Conservation (phyloP, 169 alveolate genomes). For the Plasmodium coatneyi region DNA sequence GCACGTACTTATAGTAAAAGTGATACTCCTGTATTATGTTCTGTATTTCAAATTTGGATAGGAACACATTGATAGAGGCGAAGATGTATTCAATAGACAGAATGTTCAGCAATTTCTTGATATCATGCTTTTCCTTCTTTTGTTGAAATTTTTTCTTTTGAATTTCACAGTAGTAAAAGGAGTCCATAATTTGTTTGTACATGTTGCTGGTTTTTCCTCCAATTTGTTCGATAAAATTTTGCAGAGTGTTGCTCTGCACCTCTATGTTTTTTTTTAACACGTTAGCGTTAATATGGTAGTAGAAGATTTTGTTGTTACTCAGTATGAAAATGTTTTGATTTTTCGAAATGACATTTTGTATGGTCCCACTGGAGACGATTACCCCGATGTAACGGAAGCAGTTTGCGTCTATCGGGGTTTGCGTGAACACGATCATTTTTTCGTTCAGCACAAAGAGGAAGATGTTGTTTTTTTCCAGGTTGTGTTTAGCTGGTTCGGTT, state of each 20-base stretch:
- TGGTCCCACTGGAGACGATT: slow-evolving; percentile 47
- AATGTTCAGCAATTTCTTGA: slow-evolving; percentile 49
- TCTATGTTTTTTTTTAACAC: slow-evolving; percentile 29
- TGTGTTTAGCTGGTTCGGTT: background rate
- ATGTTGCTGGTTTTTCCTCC: slow-evolving; percentile 48
- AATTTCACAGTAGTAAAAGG: slow-evolving; percentile 75
- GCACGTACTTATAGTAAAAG: slow-evolving; percentile 70
- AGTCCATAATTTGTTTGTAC: slow-evolving; percentile 59
- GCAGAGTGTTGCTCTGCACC: slow-evolving; percentile 43
- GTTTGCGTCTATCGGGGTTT: slow-evolving; percentile 51
- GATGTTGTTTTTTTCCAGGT: slow-evolving; percentile 40
- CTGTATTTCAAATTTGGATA: slow-evolving; percentile 73
- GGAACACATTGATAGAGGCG: slow-evolving; percentile 67
- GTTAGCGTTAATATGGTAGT: slow-evolving; percentile 20
- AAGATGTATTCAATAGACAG: slow-evolving; percentile 70
- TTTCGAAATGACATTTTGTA: slow-evolving; percentile 36
- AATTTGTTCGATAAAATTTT: slow-evolving; percentile 64
- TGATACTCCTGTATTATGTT: slow-evolving; percentile 74
- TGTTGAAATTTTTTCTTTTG: slow-evolving; percentile 57
- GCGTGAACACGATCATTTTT: slow-evolving; percentile 69
- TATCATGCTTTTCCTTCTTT: slow-evolving; percentile 62
- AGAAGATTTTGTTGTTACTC: slow-evolving; percentile 66
- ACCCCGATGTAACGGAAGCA: slow-evolving; percentile 64
- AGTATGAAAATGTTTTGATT: slow-evolving; percentile 37
- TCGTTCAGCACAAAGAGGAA: slow-evolving; percentile 54